Conservation (phyloP, 495 filamentous ascomycete species). For the Rhypophila decipiens region DNA sequence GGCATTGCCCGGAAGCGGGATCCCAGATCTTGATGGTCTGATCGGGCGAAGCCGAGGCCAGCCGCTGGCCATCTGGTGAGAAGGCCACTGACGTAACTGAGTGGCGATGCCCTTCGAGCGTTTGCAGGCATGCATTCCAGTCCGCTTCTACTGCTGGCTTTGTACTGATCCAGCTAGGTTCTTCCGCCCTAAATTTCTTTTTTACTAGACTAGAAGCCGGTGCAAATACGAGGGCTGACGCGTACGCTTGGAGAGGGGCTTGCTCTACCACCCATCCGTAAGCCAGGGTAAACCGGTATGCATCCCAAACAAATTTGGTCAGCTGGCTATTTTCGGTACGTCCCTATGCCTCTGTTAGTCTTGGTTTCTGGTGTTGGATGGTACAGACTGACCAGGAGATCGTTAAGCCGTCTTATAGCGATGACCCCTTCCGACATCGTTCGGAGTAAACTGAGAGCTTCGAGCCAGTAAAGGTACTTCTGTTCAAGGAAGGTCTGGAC, state of each 20-base stretch:
- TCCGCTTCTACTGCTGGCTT: conserved; percentile 1
- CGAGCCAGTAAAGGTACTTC: too few species aligned
- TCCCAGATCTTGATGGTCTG: conserved; percentile 13
- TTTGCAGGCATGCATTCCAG: conserved; percentile 9
- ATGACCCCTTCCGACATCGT: conserved; percentile 16
- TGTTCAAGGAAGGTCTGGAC: neutral
- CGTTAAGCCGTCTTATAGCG: conserved; percentile 11
- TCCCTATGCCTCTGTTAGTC: neutral
- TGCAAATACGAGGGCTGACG: conserved; percentile 10
- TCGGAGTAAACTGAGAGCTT: too few species aligned
- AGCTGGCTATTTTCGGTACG: neutral
- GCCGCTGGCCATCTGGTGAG: conserved; percentile 6
- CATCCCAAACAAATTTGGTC: conserved; percentile 10
- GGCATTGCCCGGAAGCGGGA: neutral
- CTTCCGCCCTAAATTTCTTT: conserved; percentile 7
- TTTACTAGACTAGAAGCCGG: too few species aligned
- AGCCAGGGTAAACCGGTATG: conserved; percentile 23
- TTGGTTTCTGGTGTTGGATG: neutral
- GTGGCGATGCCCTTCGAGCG: conserved; percentile 3
- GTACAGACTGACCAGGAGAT: conserved; percentile 11
- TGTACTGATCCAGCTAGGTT: conserved; percentile 6
- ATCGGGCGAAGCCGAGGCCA: conserved; percentile 10
- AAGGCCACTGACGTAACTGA: conserved; percentile 7
- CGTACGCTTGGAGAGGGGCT: conserved; percentile 11
- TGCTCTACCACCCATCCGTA: conserved; percentile 17